Base-by-base conservation (phyloP, 2,329 filamentous ascomycete genomes). In the Emmonsiellopsis sp. region DNA sequence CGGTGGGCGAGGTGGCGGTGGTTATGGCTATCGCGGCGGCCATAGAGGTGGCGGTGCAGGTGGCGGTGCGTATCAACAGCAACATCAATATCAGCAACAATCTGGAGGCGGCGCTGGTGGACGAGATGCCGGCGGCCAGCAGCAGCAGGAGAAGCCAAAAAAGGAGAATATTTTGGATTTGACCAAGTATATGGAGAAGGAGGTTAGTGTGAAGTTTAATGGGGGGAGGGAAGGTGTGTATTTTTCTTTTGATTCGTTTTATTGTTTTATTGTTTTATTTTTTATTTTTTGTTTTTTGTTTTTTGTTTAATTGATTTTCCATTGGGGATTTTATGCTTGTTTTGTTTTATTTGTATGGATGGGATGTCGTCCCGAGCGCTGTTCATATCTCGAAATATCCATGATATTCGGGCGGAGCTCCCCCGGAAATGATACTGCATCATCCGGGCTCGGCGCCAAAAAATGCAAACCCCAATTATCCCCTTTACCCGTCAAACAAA, bases 111-210 rank as follows among this genome's bases (percentile, higher is more conserved):
- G 14, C 2, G 45, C 14, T 6, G 45, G 33, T 7, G 72, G 72
- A 49, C 70, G 73, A 40, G 70, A 73, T 51, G 71, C 71, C 47
- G 71, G 74, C 53, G 31, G 49, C n/a, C 52, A 53, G 32, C 71
- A 78, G 56, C 74, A 80, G 57, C 74, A 79, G 61, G 88, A 94
- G 73, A 82, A 85, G 63, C 88, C 90, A 56, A 96, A 95, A 83
- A 97, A 97, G 78, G 93, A 98, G 74, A 97, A 96, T 70, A 98
- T 98, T 64, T 82, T 98, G 52, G 92, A 98, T 67, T 73, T 98
- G 64, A 83, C 79, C 68, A 95, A 95, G 75, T 98, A 97, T 72
- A 90, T 95, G 86, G 90, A 98, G 72, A 95, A 96, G 81, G 81
- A 86, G 67, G 89, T 98, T 61, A 87, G 81, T 8, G 91, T 98